Evolutionary conservation across 140 eudicot species (phyloP).

Genomic region (Erigeron philadelphicus): DNA sequence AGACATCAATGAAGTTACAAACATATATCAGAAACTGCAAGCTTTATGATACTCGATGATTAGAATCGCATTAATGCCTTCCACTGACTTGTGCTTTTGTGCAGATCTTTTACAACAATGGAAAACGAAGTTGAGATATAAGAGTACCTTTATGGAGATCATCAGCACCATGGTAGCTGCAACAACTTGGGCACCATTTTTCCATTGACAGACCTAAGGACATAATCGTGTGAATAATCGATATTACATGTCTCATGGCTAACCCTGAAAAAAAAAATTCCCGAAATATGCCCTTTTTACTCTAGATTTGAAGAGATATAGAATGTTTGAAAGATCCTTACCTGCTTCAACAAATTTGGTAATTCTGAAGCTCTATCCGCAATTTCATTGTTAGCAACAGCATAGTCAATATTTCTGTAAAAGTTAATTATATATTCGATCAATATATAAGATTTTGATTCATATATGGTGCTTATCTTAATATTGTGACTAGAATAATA

Average conservation of each 20-base stretch:
- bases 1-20: slow-evolving; percentile 14
- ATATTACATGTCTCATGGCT: background rate
- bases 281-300: no score
- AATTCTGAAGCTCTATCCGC: slow-evolving; percentile 40
- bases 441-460: slow-evolving; percentile 15
- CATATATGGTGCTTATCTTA: background rate
- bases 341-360: slow-evolving; percentile 52
- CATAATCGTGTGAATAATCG: slow-evolving; percentile 1
- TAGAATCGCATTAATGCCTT: background rate
- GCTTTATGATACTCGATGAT: background rate
- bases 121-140: slow-evolving; percentile 7
- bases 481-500: no score
- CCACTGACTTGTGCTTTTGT: background rate
- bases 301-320: background rate
- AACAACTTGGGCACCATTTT: slow-evolving; percentile 33
- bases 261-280: no score
- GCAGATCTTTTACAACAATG: background rate
- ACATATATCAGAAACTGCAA: slow-evolving; percentile 2
- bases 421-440: slow-evolving; percentile 13
- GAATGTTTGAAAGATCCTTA: slow-evolving; percentile 14
- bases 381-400: slow-evolving; percentile 43
- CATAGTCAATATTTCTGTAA: slow-evolving; percentile 57
- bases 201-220: slow-evolving; percentile 56
- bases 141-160: slow-evolving; percentile 76
- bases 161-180: slow-evolving; percentile 72